Conservation (phyloP, 2,329 filamentous ascomycete species). For the Cercospora sp. region DNA sequence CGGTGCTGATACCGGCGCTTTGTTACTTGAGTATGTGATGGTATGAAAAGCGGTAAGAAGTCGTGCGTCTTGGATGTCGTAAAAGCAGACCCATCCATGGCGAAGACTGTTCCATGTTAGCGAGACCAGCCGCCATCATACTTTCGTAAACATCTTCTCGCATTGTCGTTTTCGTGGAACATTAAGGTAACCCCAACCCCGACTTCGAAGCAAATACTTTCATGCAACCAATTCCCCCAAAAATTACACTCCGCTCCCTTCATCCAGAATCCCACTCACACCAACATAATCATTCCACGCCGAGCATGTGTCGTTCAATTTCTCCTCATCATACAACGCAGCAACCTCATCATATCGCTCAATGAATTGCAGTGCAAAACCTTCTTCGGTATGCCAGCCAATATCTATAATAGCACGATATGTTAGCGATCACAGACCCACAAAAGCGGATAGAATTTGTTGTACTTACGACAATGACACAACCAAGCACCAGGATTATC, state of each 20-base stretch:
- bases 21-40: too few species aligned
- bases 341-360: slow-evolving; percentile 27
- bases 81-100: not conserved
- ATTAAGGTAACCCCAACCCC: not conserved
- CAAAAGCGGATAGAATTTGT: not conserved
- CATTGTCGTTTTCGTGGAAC: not conserved
- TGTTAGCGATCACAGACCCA: not conserved
- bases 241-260: not conserved
- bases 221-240: not conserved
- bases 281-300: not conserved
- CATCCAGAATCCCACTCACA: not conserved
- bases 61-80: not conserved
- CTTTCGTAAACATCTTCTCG: not conserved
- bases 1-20: too few species aligned
- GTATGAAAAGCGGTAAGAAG: too few species aligned
- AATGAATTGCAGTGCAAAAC: slow-evolving; percentile 35
- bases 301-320: not conserved
- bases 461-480: slow-evolving; percentile 27
- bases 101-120: not conserved
- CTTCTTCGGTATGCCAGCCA: slow-evolving; percentile 37
- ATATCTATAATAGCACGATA: slow-evolving; percentile 24
- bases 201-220: not conserved
- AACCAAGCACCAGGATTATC: slow-evolving; percentile 40
- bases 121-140: not conserved
- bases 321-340: slow-evolving; percentile 16